Conservation (phyloP, 2,329 filamentous ascomycete genomes). For the Diaporthe longicolla region DNA sequence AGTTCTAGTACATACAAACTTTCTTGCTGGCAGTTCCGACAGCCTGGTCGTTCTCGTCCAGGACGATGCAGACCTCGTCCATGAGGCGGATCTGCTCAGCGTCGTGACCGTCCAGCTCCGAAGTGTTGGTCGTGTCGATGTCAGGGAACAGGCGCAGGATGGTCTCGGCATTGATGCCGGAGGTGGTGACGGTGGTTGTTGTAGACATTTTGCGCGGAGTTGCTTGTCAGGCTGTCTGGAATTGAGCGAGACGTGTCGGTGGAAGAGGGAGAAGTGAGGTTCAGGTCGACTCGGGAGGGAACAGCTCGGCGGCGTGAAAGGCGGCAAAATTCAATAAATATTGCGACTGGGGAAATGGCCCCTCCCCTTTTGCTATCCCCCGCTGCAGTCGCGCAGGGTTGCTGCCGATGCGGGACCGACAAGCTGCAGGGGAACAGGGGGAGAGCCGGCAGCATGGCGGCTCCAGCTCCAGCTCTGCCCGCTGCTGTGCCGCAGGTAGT, state of each 20-base stretch:
- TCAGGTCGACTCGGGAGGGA: neutral
- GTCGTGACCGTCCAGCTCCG: slow-evolving; percentile 87
- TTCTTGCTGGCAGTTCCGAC: slow-evolving; percentile 99
- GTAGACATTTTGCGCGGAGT: slow-evolving; percentile 49
- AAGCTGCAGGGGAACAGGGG: slow-evolving; percentile 11
- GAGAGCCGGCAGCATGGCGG: neutral
- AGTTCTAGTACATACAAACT: slow-evolving; percentile 83
- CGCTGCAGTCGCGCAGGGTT: neutral
- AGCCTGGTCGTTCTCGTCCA: slow-evolving; percentile 90
- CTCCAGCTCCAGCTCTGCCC: neutral
- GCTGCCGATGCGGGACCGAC: slow-evolving; percentile 28
- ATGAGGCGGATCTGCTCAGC: slow-evolving; percentile 98
- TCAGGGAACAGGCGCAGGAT: slow-evolving; percentile 92
- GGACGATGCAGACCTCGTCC: slow-evolving; percentile 98
- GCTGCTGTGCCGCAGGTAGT: neutral
- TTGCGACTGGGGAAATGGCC: neutral
- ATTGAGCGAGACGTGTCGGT: neutral
- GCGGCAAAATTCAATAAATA: slow-evolving; percentile 16
- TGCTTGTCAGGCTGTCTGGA: neutral
- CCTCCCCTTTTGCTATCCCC: slow-evolving; percentile 18
- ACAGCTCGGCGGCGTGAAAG: neutral
- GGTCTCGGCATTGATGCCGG: slow-evolving; percentile 84
- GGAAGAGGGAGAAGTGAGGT: neutral
- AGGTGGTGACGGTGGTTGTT: slow-evolving; percentile 61
- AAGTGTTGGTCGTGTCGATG: slow-evolving; percentile 77